phyloP scores from a whole-genome alignment of 1,139 yeast species.

The Hansenula anomala region DNA sequence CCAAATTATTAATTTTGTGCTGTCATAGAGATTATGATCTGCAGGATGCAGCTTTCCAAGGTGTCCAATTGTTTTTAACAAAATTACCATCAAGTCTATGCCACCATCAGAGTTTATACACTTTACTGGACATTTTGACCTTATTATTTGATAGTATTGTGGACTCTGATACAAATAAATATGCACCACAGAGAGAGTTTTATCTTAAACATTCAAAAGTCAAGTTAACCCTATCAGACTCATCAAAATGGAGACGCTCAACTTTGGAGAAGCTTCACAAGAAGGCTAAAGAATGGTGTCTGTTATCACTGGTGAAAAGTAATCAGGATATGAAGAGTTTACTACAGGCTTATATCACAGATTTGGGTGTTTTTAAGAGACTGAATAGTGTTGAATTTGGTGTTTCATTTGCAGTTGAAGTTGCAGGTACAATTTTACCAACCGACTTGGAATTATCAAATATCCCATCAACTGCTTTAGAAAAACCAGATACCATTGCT shows the following conservation, averaged over 20 bases:
- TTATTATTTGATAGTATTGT: conserved; percentile 73
- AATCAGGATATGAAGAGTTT: conserved; percentile 73
- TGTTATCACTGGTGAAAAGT: conserved; percentile 46
- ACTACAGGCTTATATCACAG: conserved; percentile 69
- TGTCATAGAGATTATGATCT: conserved; percentile 75
- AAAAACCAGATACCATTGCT: conserved; percentile 56
- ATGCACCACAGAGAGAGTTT: conserved; percentile 75
- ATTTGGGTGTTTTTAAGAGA: conserved; percentile 25
- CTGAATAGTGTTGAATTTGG: conserved; percentile 58
- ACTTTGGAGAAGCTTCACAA: conserved; percentile 59
- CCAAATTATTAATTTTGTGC: conserved; percentile 61
- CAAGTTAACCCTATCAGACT: conserved; percentile 67
- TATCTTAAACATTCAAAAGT: conserved; percentile 57
- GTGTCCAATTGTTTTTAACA: conserved; percentile 65
- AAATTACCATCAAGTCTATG: conserved; percentile 81
- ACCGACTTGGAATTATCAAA: conserved; percentile 52
- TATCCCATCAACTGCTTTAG: conserved; percentile 24
- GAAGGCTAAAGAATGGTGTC: conserved; percentile 66
- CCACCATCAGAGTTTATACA: conserved; percentile 65
- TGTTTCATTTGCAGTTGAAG: conserved; percentile 81
- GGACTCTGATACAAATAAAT: conserved; percentile 84
- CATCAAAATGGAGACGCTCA: conserved; percentile 68
- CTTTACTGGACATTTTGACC: conserved; percentile 75
- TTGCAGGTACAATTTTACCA: conserved; percentile 71
- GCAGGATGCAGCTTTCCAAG: conserved; percentile 76